phyloP scores from a whole-genome alignment of 257 asterid genomes.

The Agastache rugosa region DNA sequence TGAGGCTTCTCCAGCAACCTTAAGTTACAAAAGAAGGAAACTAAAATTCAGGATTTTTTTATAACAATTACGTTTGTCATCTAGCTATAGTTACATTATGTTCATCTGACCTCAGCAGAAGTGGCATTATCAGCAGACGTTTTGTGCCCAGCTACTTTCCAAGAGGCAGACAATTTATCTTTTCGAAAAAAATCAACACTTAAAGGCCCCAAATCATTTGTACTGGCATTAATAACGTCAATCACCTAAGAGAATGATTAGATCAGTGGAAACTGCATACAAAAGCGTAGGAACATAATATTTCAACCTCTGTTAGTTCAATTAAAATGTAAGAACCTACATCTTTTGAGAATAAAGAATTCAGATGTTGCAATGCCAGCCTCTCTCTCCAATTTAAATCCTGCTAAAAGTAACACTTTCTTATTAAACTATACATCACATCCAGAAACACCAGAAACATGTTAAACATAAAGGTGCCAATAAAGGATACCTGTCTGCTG shows the following conservation, averaged over 20 bases:
- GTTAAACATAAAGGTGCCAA: slow-evolving; percentile 11
- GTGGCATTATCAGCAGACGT: slow-evolving; percentile 43
- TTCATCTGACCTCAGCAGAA: slow-evolving; percentile 58
- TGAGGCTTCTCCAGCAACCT: slow-evolving; percentile 51
- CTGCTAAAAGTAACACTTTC: slow-evolving; percentile 44
- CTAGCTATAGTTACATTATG: slow-evolving; percentile 16
- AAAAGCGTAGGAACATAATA: slow-evolving; percentile 16
- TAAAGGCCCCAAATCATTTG: slow-evolving; percentile 76
- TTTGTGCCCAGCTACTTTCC: slow-evolving; percentile 63
- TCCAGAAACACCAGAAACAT: slow-evolving; percentile 23
- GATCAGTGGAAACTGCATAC: slow-evolving; percentile 30
- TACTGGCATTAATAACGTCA: slow-evolving; percentile 70
- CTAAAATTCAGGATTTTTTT: slow-evolving; percentile 39
- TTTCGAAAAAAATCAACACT: slow-evolving; percentile 70
- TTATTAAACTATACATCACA: slow-evolving; percentile 31
- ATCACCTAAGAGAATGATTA: slow-evolving; percentile 58
- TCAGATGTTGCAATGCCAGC: slow-evolving; percentile 68
- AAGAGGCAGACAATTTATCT: slow-evolving; percentile 74
- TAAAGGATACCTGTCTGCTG: slow-evolving; percentile 58
- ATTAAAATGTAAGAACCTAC: slow-evolving; percentile 44
- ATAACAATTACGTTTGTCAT: slow-evolving; percentile 26
- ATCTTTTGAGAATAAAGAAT: slow-evolving; percentile 67
- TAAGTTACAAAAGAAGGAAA: slow-evolving; percentile 27
- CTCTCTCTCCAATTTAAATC: slow-evolving; percentile 74
- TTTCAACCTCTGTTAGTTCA: slow-evolving; percentile 1